phyloP scores from a whole-genome alignment of 2,329 filamentous ascomycete genomes.

The Incumbomyces delicatus region DNA sequence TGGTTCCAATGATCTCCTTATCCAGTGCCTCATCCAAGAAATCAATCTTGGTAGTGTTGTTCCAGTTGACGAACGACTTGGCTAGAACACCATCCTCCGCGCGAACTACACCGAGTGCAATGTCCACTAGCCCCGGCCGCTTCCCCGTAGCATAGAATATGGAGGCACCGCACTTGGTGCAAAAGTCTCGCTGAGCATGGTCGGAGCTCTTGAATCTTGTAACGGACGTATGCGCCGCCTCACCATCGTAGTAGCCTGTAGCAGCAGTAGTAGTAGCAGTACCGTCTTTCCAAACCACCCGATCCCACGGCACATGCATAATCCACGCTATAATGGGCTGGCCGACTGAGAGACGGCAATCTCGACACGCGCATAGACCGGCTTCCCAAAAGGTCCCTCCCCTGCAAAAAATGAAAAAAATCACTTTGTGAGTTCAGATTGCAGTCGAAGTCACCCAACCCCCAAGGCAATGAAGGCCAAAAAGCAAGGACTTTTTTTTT shows the following conservation, averaged over 20 bases:
- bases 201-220: not conserved
- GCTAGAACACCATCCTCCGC: slow-evolving; percentile 31
- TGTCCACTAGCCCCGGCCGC: slow-evolving; percentile 29
- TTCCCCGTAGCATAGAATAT: slow-evolving; percentile 32
- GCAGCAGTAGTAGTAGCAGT: not conserved
- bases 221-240: not conserved
- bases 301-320: not conserved
- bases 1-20: not conserved
- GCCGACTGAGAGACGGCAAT: slow-evolving; percentile 1
- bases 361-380: not conserved
- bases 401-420: too few relatives aligned
- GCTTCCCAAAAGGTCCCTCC: too few relatives aligned
- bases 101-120: slow-evolving; percentile 33
- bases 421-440: too few relatives aligned
- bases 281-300: not conserved
- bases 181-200: slow-evolving; percentile 26
- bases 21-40: not conserved
- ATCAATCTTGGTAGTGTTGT: not conserved
- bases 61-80: slow-evolving; percentile 37
- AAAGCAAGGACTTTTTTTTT: too few relatives aligned
- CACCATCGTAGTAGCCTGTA: not conserved
- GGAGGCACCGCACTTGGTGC: slow-evolving; percentile 35
- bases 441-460: too few relatives aligned
- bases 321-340: not conserved
- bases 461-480: too few relatives aligned